Evolutionary conservation across 2,329 filamentous ascomycete genomes (phyloP).

Genomic region (Ophiostoma ips): DNA sequence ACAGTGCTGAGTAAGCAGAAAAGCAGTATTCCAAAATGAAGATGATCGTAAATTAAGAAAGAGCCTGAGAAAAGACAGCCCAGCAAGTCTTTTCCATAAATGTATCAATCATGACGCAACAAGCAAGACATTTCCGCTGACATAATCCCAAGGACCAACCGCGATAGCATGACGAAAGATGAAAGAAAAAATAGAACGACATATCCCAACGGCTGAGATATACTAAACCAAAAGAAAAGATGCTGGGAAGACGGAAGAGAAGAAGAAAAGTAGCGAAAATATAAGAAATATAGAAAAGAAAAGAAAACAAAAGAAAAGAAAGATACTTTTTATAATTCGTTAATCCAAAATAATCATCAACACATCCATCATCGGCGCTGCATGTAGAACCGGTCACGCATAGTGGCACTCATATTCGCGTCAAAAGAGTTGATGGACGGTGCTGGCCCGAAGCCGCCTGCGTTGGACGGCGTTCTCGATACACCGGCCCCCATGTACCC

Average conservation of each 20-base stretch:
- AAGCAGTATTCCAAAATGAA: not conserved
- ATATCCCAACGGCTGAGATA: not conserved
- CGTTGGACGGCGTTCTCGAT: slow-evolving; percentile 15
- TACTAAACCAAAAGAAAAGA: too few relatives aligned
- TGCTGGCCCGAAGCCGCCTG: slow-evolving; percentile 7
- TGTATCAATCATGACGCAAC: not conserved
- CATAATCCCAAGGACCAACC: not conserved
- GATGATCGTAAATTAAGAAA: not conserved
- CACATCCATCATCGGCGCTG: slow-evolving; percentile 9
- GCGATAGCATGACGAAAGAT: not conserved
- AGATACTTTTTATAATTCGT: not conserved
- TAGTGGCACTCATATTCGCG: slow-evolving; percentile 8
- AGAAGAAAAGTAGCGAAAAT: not conserved
- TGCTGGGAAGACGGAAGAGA: too few relatives aligned
- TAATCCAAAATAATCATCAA: not conserved
- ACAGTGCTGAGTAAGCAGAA: too few relatives aligned
- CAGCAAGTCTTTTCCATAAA: not conserved
- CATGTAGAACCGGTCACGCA: slow-evolving; percentile 14
- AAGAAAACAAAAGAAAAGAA: not conserved
- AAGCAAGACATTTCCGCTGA: not conserved
- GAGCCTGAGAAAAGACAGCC: not conserved
- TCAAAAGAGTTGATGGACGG: slow-evolving; percentile 18
- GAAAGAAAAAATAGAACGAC: not conserved
- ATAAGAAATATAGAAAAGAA: not conserved
- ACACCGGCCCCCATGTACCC: slow-evolving; percentile 17